These are phyloP conservation scores for Dothiorella sarmentorum DNA, from an alignment of 2,329 filamentous ascomycete genomes.

Conservation along the genomic window DNA sequence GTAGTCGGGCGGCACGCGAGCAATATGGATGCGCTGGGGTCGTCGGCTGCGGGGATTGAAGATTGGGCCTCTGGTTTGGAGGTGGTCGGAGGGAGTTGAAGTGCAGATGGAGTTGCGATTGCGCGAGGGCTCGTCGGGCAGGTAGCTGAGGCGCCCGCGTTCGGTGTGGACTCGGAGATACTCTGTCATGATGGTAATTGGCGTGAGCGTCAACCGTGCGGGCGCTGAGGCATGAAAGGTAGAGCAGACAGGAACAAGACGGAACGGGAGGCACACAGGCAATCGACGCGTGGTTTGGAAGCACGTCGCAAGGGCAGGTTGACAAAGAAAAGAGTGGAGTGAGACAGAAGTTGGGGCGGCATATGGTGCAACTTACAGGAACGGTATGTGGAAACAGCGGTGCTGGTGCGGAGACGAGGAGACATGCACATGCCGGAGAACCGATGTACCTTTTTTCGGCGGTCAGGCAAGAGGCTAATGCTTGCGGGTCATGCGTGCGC, in stretches of 20 bases:
- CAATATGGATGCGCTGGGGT: constrained; percentile 57
- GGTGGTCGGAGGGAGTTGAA: constrained; percentile 9
- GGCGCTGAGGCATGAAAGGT: constrained; percentile 2
- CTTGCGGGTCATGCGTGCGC: constrained; percentile 11
- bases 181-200: constrained; percentile 35
- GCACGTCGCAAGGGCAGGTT: neutral
- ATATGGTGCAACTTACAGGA: constrained; percentile 14
- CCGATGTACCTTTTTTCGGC: constrained; percentile 12
- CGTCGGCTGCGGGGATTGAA: constrained; percentile 52
- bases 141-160: constrained; percentile 37
- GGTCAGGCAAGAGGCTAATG: constrained; percentile 7
- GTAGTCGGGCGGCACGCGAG: constrained; percentile 47
- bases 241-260: neutral
- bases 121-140: constrained; percentile 33
- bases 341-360: constrained; percentile 6
- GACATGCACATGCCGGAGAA: constrained; percentile 10
- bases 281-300: constrained; percentile 1
- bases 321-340: constrained; percentile 9
- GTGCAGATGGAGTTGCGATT: constrained; percentile 24
- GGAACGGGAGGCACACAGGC: neutral
- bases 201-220: constrained; percentile 22
- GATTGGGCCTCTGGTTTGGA: constrained; percentile 23
- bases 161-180: constrained; percentile 37
- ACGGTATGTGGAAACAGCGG: constrained; percentile 15
- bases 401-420: constrained; percentile 7